Conservation (phyloP, 2,329 filamentous ascomycete genomes). For the Beauveria brongniartii region DNA sequence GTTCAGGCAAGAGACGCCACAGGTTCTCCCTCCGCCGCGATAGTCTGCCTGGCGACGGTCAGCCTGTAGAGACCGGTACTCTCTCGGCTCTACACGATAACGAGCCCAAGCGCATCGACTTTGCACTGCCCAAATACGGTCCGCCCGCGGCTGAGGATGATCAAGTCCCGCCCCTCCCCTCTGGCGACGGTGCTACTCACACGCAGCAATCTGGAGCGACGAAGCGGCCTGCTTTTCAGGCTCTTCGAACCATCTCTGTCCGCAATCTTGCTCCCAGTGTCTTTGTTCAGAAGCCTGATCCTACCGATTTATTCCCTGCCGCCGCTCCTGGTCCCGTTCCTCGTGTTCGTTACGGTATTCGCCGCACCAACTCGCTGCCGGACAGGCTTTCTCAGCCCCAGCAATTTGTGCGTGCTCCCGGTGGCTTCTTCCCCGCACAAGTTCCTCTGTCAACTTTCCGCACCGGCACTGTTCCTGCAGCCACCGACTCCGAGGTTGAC, state of each 20-base stretch:
- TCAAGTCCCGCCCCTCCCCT: not conserved
- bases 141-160: not conserved
- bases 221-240: conserved; percentile 40
- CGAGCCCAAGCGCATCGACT: conserved; percentile 51
- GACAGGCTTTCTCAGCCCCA: conserved; percentile 49
- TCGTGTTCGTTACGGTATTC: conserved; percentile 55
- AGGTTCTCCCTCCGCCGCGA: conserved; percentile 18
- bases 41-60: conserved; percentile 20
- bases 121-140: conserved; percentile 31
- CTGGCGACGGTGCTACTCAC: not conserved
- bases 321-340: conserved; percentile 38
- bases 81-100: conserved; percentile 20
- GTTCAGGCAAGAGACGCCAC: conserved; percentile 29
- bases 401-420: conserved; percentile 35
- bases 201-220: conserved; percentile 8
- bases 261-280: conserved; percentile 65
- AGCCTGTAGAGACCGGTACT: conserved; percentile 23
- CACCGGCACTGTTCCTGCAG: conserved; percentile 19
- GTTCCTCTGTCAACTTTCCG: conserved; percentile 31
- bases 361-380: conserved; percentile 66
- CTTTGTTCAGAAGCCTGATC: conserved; percentile 44
- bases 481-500: conserved; percentile 23
- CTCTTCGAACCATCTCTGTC: conserved; percentile 52
- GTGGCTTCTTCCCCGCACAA: conserved; percentile 41
- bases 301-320: conserved; percentile 19